A percentile compares a stretch with the other conserved stretches of the same genome.
phyloP scores from a whole-genome alignment of 2,329 filamentous ascomycete genomes.

The Simplicillium sp. region DNA sequence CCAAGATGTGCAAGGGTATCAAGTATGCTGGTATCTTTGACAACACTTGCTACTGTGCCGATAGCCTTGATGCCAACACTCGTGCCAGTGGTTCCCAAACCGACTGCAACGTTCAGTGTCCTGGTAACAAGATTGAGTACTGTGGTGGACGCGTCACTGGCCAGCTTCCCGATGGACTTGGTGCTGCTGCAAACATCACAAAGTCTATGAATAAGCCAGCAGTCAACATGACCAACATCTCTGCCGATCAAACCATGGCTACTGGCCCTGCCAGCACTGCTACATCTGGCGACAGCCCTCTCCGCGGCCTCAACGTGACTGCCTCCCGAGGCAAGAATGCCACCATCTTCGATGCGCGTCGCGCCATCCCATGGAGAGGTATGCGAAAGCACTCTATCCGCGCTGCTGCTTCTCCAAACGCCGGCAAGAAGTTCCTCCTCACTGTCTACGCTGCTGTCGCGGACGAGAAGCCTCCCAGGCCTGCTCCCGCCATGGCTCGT shows the following conservation, averaged over 20 bases:
- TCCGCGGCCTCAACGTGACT: too few species aligned
- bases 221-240: not conserved
- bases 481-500: slow-evolving; percentile 22
- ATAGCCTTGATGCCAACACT: slow-evolving; percentile 28
- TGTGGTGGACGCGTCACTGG: slow-evolving; percentile 29
- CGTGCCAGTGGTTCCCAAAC: slow-evolving; percentile 19
- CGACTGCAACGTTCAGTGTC: slow-evolving; percentile 28
- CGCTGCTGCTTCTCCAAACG: not conserved
- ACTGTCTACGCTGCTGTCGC: slow-evolving; percentile 31
- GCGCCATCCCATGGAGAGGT: too few species aligned
- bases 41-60: slow-evolving; percentile 35
- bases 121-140: slow-evolving; percentile 26
- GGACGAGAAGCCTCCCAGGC: slow-evolving; percentile 16
- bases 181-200: not conserved
- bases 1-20: slow-evolving; percentile 22
- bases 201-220: not conserved
- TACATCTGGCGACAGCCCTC: too few species aligned
- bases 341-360: too few species aligned
- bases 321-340: too few species aligned
- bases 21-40: slow-evolving; percentile 30
- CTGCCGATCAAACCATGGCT: not conserved
- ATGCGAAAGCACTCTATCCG: too few species aligned
- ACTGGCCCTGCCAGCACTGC: not conserved
- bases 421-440: slow-evolving; percentile 12
- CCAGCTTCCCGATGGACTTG: not conserved